Conservation (phyloP, 352 stramenopile genomes). For the Phytophthora nicotianae region DNA sequence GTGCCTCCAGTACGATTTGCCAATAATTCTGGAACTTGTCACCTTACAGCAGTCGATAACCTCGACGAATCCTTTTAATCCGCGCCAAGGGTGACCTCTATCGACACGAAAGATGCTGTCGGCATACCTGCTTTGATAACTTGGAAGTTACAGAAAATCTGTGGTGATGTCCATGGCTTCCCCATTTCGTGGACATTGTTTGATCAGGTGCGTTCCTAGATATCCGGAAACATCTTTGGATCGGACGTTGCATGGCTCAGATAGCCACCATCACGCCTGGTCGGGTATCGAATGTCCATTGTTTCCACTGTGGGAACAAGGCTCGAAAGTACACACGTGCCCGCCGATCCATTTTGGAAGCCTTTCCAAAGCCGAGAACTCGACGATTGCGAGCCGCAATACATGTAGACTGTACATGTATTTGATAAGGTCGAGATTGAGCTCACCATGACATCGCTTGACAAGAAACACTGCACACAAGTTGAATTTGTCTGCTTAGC, state of each 20-base stretch:
- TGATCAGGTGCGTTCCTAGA: slow-evolving; percentile 11
- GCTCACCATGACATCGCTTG: not conserved
- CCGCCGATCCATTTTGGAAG: slow-evolving; percentile 22
- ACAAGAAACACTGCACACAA: not conserved
- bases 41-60: slow-evolving; percentile 1
- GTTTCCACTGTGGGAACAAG: not conserved
- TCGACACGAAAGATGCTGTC: not conserved
- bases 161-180: not conserved
- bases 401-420: too few relatives aligned
- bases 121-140: slow-evolving; percentile 1
- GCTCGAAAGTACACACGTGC: slow-evolving; percentile 19
- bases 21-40: slow-evolving; percentile 9
- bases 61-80: slow-evolving; percentile 6
- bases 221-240: slow-evolving; percentile 30
- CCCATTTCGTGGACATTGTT: not conserved
- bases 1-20: slow-evolving; percentile 27
- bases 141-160: not conserved
- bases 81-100: slow-evolving; percentile 1
- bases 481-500: not conserved
- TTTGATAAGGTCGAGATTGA: too few relatives aligned
- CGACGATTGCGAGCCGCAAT: too few relatives aligned
- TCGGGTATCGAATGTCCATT: slow-evolving; percentile 3
- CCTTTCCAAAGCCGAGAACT: too few relatives aligned
- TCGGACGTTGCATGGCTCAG: slow-evolving; percentile 24
- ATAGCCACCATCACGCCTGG: slow-evolving; percentile 19